phyloP scores from a whole-genome alignment of 1,284 basidiomycete species.

The Thelephora terrestris region DNA sequence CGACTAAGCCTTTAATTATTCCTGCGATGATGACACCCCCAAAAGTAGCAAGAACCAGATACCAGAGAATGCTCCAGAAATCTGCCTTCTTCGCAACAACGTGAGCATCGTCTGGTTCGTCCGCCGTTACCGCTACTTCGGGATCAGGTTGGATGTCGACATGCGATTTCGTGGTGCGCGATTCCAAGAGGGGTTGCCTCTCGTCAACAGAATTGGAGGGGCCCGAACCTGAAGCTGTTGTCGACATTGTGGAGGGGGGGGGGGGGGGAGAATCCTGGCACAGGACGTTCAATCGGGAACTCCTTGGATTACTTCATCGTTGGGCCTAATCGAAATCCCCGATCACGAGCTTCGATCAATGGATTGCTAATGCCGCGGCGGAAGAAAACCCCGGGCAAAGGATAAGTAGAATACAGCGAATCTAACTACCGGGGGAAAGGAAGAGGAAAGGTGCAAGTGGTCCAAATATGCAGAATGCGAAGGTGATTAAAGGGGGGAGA shows the following conservation, averaged over 20 bases:
- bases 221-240: background rate
- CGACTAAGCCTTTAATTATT: slow-evolving; percentile 61
- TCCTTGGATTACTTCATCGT: background rate
- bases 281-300: background rate
- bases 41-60: slow-evolving; percentile 24
- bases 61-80: slow-evolving; percentile 23
- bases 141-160: slow-evolving; percentile 5
- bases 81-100: slow-evolving; percentile 17
- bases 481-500: slow-evolving; percentile 4
- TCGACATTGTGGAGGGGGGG: background rate
- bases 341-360: background rate
- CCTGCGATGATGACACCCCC: slow-evolving; percentile 32
- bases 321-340: background rate
- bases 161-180: slow-evolving; percentile 3
- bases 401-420: background rate
- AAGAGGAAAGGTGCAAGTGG: background rate
- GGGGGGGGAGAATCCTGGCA: too few species aligned
- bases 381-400: too few species aligned
- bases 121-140: slow-evolving; percentile 1
- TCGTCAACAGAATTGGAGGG: slow-evolving; percentile 5
- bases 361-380: too few species aligned
- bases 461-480: slow-evolving; percentile 30
- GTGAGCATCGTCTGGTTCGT: background rate
- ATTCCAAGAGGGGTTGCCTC: slow-evolving; percentile 12
- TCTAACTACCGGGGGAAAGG: background rate